These are phyloP conservation scores for Citrus glauca DNA, from an alignment of 345 rosid species.

Conservation along the genomic window DNA sequence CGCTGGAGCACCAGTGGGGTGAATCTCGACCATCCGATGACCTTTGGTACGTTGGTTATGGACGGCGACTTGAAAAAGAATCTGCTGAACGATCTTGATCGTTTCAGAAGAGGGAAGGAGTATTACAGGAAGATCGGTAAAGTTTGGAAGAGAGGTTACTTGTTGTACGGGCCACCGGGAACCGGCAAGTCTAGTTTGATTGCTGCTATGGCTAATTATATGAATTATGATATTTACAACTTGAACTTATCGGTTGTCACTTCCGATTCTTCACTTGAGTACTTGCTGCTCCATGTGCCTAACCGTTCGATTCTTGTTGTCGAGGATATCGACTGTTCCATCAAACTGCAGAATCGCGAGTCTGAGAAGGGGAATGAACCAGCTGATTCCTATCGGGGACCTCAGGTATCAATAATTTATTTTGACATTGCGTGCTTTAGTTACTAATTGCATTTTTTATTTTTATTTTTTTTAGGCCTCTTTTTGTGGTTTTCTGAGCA, in stretches of 20 bases:
- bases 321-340: slow-evolving; percentile 48
- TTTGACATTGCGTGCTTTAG: too few species aligned
- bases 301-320: slow-evolving; percentile 43
- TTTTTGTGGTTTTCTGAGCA: too few species aligned
- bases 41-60: slow-evolving; percentile 36
- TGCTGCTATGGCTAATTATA: slow-evolving; percentile 30
- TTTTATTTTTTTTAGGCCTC: too few species aligned
- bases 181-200: slow-evolving; percentile 31
- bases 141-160: slow-evolving; percentile 28
- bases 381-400: not conserved
- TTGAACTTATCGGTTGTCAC: slow-evolving; percentile 26
- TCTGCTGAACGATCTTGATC: slow-evolving; percentile 30
- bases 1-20: slow-evolving; percentile 25
- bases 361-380: not conserved
- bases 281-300: slow-evolving; percentile 33
- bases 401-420: not conserved
- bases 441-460: too few species aligned
- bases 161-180: slow-evolving; percentile 27
- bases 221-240: slow-evolving; percentile 36
- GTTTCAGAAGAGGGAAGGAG: slow-evolving; percentile 18
- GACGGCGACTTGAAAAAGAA: slow-evolving; percentile 30
- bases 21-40: slow-evolving; percentile 42
- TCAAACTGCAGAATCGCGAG: slow-evolving; percentile 31
- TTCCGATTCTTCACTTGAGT: slow-evolving; percentile 29
- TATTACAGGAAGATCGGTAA: slow-evolving; percentile 27